Conservation (phyloP, 768 basidiomycete genomes). For the Amanita pseudoporphyria region DNA sequence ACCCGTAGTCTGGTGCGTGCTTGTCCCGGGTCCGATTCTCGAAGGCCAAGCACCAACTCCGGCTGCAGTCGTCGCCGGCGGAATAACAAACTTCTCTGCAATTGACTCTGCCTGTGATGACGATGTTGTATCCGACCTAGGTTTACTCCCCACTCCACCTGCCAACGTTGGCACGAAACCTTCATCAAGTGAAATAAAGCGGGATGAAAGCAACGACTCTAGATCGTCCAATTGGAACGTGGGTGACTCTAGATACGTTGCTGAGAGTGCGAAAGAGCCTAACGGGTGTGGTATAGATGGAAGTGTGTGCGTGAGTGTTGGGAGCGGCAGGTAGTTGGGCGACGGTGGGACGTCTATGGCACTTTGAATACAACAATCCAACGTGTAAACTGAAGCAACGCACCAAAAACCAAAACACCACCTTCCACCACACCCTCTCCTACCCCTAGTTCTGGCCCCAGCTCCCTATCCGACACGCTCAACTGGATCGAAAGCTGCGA, state of each 20-base stretch:
- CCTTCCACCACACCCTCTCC: conserved; percentile 13
- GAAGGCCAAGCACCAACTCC: neutral
- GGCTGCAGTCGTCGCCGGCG: neutral
- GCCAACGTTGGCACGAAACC: conserved; percentile 67
- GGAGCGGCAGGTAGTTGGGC: conserved; percentile 25
- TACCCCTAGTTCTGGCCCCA: neutral
- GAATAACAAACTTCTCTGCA: conserved; percentile 2
- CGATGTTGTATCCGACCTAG: neutral
- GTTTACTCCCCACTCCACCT: conserved; percentile 18
- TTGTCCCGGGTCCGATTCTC: neutral
- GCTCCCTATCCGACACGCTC: conserved; percentile 27
- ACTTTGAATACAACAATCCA: too few relatives aligned
- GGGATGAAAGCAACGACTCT: conserved; percentile 65
- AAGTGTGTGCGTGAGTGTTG: conserved; percentile 50
- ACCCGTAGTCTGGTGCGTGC: neutral
- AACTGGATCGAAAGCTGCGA: conserved; percentile 40
- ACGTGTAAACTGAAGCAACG: too few relatives aligned
- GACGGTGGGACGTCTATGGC: conserved; percentile 29
- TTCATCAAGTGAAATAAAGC: conserved; percentile 61
- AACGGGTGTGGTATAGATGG: conserved; percentile 57
- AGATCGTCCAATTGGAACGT: conserved; percentile 68
- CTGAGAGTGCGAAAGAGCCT: conserved; percentile 52
- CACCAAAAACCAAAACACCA: conserved; percentile 27
- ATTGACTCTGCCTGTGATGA: neutral
- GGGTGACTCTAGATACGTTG: conserved; percentile 57